Base-by-base conservation (phyloP, 345 rosid species). In the Salix purpurea region DNA sequence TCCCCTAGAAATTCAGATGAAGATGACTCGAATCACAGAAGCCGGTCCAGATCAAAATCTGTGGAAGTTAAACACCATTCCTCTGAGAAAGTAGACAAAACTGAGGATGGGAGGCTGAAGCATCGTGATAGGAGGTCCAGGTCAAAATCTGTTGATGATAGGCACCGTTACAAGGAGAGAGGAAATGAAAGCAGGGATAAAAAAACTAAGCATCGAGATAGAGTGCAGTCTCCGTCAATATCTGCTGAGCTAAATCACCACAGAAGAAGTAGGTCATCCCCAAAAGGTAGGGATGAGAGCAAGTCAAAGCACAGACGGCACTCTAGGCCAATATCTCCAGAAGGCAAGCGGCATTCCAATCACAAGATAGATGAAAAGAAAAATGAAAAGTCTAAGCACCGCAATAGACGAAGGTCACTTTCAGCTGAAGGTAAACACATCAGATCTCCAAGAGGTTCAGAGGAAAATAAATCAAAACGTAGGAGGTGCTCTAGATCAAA, bases 121-220 rank as follows among this genome's bases (percentile, higher is more conserved):
- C 84, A 82, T 78, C 86, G 70, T 80, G 87, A 37, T 77, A 82
- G 84, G 84, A 89, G 88, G 62, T 93, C 99, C 60, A 85, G 91
- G 83, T 93, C 97, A 70, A 84, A 85, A 74, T 93, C 95, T 82
- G 72, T 81, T 56, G 95, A 93, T 79, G 85, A 76, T 83, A 86
- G 83, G 77, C 85, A 71, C 62, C 74, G 61, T 46, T 71, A 80
- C 52, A 78, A 65, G 72, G 91, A 86, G 83, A 89, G 85, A 72
- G 77, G 79, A 71, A 80, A 76, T 67, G 84, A 78, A 74, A 84
- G 81, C 71, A 84, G 86, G 79, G 89, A 86, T 76, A 88, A 67
- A 77, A 87, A 80, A 79, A 83, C 91, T 69, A 91, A 85, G 78
- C 88, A 80, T 80, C 87, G 50, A 65, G 90, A 84, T 19, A 84